Conservation (phyloP, 495 filamentous ascomycete species). For the Parmelia sp. region DNA sequence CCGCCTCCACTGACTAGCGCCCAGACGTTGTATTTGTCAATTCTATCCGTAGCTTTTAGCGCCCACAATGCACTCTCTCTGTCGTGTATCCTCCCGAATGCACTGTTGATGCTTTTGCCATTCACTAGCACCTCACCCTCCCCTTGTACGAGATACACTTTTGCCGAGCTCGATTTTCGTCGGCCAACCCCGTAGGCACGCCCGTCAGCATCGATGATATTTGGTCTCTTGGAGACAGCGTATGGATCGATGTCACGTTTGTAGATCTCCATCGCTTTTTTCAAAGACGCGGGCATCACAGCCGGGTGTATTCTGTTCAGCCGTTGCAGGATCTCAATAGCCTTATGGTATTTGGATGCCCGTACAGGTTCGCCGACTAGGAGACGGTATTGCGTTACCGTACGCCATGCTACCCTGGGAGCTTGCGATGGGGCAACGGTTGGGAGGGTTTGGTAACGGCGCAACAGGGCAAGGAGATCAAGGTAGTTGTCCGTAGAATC, state of each 20-base stretch:
- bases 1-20: conserved; percentile 76
- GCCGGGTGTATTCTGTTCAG: conserved; percentile 81
- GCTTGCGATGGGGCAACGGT: conserved; percentile 54
- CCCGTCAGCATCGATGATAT: conserved; percentile 63
- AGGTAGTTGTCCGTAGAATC: conserved; percentile 82
- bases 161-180: conserved; percentile 78
- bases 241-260: conserved; percentile 69
- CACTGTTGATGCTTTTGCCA: conserved; percentile 68
- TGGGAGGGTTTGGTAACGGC: conserved; percentile 66
- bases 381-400: conserved; percentile 65
- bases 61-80: conserved; percentile 93
- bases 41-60: conserved; percentile 67
- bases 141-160: conserved; percentile 83
- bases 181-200: conserved; percentile 70
- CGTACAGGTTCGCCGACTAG: conserved; percentile 70
- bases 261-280: conserved; percentile 56
- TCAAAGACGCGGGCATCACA: conserved; percentile 64
- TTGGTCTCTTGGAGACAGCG: conserved; percentile 49
- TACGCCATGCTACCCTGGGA: conserved; percentile 79
- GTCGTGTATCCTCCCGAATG: conserved; percentile 85
- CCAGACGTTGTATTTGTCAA: conserved; percentile 98
- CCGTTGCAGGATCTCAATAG: conserved; percentile 66
- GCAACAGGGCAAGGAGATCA: conserved; percentile 59
- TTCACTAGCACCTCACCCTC: conserved; percentile 86
- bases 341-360: conserved; percentile 68